These are phyloP conservation scores for Mycena epipterygia DNA, from an alignment of 768 basidiomycete genomes.

Conservation along the genomic window DNA sequence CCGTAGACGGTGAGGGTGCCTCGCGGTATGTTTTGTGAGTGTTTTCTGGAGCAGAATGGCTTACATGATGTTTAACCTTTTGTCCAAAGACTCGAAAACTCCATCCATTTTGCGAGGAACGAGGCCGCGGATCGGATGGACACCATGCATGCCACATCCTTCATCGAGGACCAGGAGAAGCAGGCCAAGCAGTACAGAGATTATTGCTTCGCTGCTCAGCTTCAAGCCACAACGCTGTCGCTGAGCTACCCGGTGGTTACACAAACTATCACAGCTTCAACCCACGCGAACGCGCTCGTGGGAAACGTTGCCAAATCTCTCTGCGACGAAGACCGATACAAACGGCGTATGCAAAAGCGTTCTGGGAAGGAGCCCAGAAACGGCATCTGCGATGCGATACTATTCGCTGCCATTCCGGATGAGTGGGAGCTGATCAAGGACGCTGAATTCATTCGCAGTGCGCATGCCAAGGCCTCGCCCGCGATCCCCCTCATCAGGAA, in stretches of 20 bases:
- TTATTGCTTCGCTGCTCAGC: background rate
- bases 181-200: no score
- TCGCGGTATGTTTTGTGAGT: constrained; percentile 22
- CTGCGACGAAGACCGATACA: no score
- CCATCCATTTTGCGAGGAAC: background rate
- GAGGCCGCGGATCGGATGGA: background rate
- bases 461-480: no score
- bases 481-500: background rate
- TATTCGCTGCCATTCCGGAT: background rate
- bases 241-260: no score
- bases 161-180: background rate
- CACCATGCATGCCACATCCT: no score
- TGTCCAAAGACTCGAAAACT: background rate
- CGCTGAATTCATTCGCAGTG: background rate
- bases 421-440: background rate
- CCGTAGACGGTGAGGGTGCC: background rate
- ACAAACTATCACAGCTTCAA: no score
- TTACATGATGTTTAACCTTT: background rate
- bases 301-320: no score
- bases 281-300: no score
- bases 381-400: constrained; percentile 10
- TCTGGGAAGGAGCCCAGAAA: background rate
- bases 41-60: background rate
- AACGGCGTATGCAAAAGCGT: background rate
- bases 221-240: no score